phyloP scores from a whole-genome alignment of 1,284 basidiomycete species.

The Ceratobasidium sp. region DNA sequence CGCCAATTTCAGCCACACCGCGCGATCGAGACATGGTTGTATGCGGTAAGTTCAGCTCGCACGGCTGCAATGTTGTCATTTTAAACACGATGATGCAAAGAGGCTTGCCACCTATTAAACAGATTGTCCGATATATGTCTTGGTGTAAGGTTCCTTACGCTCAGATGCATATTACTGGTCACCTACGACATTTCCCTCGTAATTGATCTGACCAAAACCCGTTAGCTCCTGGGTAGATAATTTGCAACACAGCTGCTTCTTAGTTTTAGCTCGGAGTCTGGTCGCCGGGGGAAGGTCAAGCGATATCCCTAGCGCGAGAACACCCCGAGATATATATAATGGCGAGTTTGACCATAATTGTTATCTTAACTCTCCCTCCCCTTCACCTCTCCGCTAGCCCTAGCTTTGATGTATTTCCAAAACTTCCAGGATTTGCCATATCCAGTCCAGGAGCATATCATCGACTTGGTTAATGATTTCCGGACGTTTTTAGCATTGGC shows the following conservation, averaged over 20 bases:
- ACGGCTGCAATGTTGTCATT: too few species aligned
- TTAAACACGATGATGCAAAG: too few species aligned
- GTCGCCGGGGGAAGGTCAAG: not conserved
- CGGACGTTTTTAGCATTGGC: constrained; percentile 12
- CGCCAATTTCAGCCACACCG: too few species aligned
- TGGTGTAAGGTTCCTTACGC: too few species aligned
- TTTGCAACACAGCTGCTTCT: not conserved
- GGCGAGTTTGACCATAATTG: not conserved
- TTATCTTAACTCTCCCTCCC: not conserved
- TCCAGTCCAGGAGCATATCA: constrained; percentile 23
- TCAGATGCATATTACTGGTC: too few species aligned
- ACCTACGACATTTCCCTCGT: too few species aligned
- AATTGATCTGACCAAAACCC: too few species aligned
- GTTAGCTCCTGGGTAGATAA: too few species aligned
- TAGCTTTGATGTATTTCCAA: not conserved
- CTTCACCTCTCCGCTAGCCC: not conserved
- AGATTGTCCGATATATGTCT: too few species aligned
- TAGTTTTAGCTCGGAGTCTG: not conserved
- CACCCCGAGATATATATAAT: not conserved
- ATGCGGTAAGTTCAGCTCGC: too few species aligned
- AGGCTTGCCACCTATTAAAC: too few species aligned
- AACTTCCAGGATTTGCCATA: constrained; percentile 13
- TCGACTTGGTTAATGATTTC: constrained; percentile 5
- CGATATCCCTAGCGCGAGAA: not conserved
- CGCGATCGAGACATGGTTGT: too few species aligned